Evolutionary conservation across 176 grass and related monocot species (phyloP), one percentile per base, ranked within the genome.

Genomic region (Ananas comosus): DNA sequence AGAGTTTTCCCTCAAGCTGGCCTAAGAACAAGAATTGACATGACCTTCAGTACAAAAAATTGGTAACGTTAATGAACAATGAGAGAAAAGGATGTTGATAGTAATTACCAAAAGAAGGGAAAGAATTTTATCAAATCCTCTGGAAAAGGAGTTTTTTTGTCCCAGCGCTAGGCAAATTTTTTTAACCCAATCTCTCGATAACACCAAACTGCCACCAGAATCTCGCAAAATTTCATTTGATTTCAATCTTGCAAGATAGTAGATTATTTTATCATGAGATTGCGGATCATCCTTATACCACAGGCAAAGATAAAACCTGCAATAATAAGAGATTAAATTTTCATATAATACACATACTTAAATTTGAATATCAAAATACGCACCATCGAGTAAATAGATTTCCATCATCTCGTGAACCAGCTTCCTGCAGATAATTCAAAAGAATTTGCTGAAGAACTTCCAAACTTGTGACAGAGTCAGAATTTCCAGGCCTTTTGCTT

Each of bases 91-190:
- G 7, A 68, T 53, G 24, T 51, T 64, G 83, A 25, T 65, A 77
- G 58, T 48, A 70, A 83, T 70, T 93, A 99, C 95, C 89, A 99
- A 81, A 81, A 99, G 95, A 70, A 99, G 80, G 51, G 79, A 72
- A 50, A 99, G 85, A 77, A 99, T 94, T 84, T 99, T 99, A 78
- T 99, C 95, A 1, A 99, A 94, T 72, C 95, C 95, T 78, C 95
- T 79, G 18, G 84, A 82, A 71, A 99, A 99, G 69, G 95, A 99
- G 72, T 88, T 94, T 42, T 88, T 90, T 77, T 99, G 95, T 11
- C 89, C 89, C 73, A 99, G 85, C 61, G 87, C 78, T 75, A 88
- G 74, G 78, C 95, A 94, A 79, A 99, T 91, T 88, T 85, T 94
- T 75, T 92, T 99, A 69, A 87, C 87, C 78, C 85, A 86, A 23